Evolutionary conservation across 73 alveolate genomes (phyloP).

Genomic region (Blepharisma japonicum): DNA sequence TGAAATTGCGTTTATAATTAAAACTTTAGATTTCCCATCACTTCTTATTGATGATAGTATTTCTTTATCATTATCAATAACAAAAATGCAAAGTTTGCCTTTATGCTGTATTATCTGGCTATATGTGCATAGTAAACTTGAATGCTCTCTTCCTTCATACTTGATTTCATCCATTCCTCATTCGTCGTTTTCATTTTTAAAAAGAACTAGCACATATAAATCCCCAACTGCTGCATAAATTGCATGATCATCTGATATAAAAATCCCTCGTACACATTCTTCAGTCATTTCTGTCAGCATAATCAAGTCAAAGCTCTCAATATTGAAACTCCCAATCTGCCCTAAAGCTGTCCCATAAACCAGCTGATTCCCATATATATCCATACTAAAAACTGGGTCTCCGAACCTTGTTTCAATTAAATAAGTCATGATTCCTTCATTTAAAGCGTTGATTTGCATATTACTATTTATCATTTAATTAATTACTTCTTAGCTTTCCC

Average conservation of each 20-base stretch:
- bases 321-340: background rate
- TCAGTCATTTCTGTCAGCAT: constrained; percentile 20
- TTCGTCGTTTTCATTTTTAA: background rate
- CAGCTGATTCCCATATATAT: background rate
- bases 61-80: background rate
- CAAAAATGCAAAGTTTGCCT: background rate
- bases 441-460: no score
- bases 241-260: background rate
- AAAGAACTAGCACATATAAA: background rate
- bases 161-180: background rate
- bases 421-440: no score
- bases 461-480: no score
- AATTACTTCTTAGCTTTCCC: background rate
- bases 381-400: constrained; percentile 7
- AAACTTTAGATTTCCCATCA: background rate
- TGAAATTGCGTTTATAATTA: background rate
- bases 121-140: background rate
- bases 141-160: background rate
- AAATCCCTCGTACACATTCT: constrained; percentile 7
- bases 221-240: constrained; percentile 20
- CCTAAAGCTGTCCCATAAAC: constrained; percentile 28
- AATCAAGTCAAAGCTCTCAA: background rate
- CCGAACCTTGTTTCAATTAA: constrained; percentile 28
- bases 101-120: constrained; percentile 17
- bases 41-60: background rate